Conservation (phyloP, 2,329 filamentous ascomycete species). For the Chaetomiaceae sp. region DNA sequence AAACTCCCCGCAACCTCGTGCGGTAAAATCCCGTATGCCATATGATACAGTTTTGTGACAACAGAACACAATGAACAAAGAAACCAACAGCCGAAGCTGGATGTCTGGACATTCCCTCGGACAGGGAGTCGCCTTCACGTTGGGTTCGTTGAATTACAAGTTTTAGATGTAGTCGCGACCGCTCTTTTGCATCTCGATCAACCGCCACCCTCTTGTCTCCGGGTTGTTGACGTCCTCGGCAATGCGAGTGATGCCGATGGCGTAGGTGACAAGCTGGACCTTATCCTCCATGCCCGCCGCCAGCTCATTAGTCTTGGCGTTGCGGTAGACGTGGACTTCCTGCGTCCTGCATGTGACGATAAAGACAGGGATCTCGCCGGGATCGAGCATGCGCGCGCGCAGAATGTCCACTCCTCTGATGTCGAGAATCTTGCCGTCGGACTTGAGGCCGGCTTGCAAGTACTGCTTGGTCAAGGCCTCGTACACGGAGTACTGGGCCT, state of each 20-base stretch:
- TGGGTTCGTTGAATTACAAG: slow-evolving; percentile 5
- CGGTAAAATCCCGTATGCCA: slow-evolving; percentile 18
- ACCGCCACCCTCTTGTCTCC: slow-evolving; percentile 91
- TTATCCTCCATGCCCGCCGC: slow-evolving; percentile 98
- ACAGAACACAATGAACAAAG: slow-evolving; percentile 15
- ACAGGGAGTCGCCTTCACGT: slow-evolving; percentile 1
- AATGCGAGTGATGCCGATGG: slow-evolving; percentile 89
- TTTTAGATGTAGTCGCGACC: slow-evolving; percentile 73
- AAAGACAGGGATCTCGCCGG: slow-evolving; percentile 88
- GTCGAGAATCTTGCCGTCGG: slow-evolving; percentile 90
- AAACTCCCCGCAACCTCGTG: slow-evolving; percentile 20
- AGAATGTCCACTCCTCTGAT: slow-evolving; percentile 91
- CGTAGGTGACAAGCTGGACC: slow-evolving; percentile 96
- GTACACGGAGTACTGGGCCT: slow-evolving; percentile 94
- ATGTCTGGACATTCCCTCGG: not conserved
- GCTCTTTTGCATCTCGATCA: slow-evolving; percentile 99
- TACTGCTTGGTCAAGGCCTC: slow-evolving; percentile 97
- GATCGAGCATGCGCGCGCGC: slow-evolving; percentile 74
- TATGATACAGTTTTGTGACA: slow-evolving; percentile 26
- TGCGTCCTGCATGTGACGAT: slow-evolving; percentile 96
- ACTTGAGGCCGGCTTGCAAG: slow-evolving; percentile 85
- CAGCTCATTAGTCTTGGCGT: slow-evolving; percentile 82
- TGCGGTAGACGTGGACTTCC: slow-evolving; percentile 95
- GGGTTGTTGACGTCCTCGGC: slow-evolving; percentile 96
- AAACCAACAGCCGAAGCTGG: not conserved